Conservation (phyloP, 176 grass and related monocot genomes). For the Rhynchospora tenuis region DNA sequence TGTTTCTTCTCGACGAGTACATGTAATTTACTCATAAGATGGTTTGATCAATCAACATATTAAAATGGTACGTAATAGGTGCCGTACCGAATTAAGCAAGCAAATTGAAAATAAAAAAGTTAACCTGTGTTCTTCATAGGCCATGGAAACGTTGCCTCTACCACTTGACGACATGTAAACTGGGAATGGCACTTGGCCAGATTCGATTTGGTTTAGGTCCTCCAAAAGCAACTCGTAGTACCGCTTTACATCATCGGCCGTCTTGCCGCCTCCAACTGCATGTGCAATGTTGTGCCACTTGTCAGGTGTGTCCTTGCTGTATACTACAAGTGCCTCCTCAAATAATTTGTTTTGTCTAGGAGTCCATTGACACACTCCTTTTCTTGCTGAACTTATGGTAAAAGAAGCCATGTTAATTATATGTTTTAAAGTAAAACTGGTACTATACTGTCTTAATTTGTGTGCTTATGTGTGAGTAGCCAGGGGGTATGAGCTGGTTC, state of each 20-base stretch:
- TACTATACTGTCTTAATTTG: background rate
- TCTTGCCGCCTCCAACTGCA: slow-evolving; percentile 44
- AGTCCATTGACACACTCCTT: slow-evolving; percentile 39
- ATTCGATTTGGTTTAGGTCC: slow-evolving; percentile 55
- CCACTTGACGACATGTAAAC: slow-evolving; percentile 29
- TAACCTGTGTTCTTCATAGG: slow-evolving; percentile 51
- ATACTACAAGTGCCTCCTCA: slow-evolving; percentile 66
- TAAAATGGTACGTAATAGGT: too few species aligned
- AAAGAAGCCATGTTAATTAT: slow-evolving; percentile 39
- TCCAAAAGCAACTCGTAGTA: slow-evolving; percentile 52
- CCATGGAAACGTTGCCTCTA: slow-evolving; percentile 12
- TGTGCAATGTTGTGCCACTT: slow-evolving; percentile 65
- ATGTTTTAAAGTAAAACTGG: background rate
- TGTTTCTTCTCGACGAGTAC: background rate
- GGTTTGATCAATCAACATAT: background rate
- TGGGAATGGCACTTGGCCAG: slow-evolving; percentile 45
- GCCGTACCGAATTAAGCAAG: too few species aligned
- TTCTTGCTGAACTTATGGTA: slow-evolving; percentile 23
- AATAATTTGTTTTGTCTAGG: slow-evolving; percentile 65
- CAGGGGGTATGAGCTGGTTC: background rate
- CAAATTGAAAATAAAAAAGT: background rate
- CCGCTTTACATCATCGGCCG: slow-evolving; percentile 49
- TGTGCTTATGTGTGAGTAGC: background rate
- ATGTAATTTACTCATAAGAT: background rate
- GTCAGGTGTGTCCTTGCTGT: slow-evolving; percentile 60